Percentiles rank a stretch among this genome's conserved stretches.
These are phyloP conservation scores for Lyophyllum shimeji DNA, from an alignment of 768 basidiomycete species.

Conservation along the genomic window DNA sequence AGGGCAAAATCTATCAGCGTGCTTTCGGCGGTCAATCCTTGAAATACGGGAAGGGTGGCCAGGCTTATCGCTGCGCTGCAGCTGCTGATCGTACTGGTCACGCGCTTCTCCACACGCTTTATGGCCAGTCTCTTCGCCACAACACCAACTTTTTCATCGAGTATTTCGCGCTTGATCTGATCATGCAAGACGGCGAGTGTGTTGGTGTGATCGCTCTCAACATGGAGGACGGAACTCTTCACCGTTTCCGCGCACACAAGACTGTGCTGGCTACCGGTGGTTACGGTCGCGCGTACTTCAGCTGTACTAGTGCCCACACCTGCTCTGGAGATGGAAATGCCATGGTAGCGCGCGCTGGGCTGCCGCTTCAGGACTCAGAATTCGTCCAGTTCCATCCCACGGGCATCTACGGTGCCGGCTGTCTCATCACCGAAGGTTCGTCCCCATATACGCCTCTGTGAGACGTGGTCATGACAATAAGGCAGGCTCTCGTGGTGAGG, in stretches of 20 bases:
- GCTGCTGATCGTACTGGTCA: slow-evolving; percentile 99
- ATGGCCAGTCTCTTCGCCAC: slow-evolving; percentile 98
- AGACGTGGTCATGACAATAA: slow-evolving; percentile 1
- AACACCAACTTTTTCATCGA: slow-evolving; percentile 99
- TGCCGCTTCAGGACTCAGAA: slow-evolving; percentile 95
- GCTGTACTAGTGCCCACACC: slow-evolving; percentile 97
- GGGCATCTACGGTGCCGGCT: slow-evolving; percentile 98
- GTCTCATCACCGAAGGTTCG: slow-evolving; percentile 95
- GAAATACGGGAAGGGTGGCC: slow-evolving; percentile 96
- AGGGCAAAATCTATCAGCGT: slow-evolving; percentile 99
- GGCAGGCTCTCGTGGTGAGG: slow-evolving; percentile 95
- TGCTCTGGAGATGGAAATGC: slow-evolving; percentile 99
- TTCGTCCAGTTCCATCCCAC: slow-evolving; percentile 99
- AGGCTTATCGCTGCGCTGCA: slow-evolving; percentile 98
- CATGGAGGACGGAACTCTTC: slow-evolving; percentile 99
- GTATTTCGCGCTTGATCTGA: slow-evolving; percentile 98
- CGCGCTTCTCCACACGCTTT: slow-evolving; percentile 96
- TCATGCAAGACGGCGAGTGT: slow-evolving; percentile 99
- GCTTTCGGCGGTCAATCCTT: slow-evolving; percentile 98
- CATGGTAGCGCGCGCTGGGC: slow-evolving; percentile 95
- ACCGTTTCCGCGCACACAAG: slow-evolving; percentile 97
- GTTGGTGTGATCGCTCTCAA: slow-evolving; percentile 99
- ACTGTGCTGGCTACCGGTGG: slow-evolving; percentile 98
- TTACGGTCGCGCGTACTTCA: slow-evolving; percentile 97
- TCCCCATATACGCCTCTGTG: neutral